These are phyloP conservation scores for Euryodendron excelsum DNA, from an alignment of 148 eudicot genomes.

Conservation along the genomic window DNA sequence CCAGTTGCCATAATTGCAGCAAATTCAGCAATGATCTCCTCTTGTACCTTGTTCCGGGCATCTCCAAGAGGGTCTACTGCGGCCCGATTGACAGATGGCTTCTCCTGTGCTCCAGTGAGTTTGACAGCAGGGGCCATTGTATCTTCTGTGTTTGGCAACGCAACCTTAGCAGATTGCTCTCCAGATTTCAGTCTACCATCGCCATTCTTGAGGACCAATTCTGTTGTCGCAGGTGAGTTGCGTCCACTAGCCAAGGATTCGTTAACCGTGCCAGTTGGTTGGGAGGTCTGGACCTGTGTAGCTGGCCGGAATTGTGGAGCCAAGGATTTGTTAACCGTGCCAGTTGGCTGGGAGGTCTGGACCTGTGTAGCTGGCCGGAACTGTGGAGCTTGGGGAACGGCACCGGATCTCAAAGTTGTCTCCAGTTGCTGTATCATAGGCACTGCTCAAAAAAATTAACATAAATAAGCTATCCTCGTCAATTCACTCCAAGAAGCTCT, in stretches of 20 bases:
- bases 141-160: slow-evolving; percentile 15
- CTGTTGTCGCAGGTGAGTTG: slow-evolving; percentile 10
- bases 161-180: slow-evolving; percentile 24
- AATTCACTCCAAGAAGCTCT: background rate
- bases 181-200: slow-evolving; percentile 12
- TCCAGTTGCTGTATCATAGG: slow-evolving; percentile 94
- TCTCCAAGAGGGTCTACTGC: slow-evolving; percentile 62
- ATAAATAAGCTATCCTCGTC: background rate
- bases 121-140: slow-evolving; percentile 25
- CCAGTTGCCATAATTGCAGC: slow-evolving; percentile 88
- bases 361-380: slow-evolving; percentile 47
- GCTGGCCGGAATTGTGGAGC: slow-evolving; percentile 73
- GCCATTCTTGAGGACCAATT: slow-evolving; percentile 4
- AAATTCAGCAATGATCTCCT: slow-evolving; percentile 74
- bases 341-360: slow-evolving; percentile 19
- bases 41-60: slow-evolving; percentile 81
- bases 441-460: slow-evolving; percentile 40
- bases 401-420: slow-evolving; percentile 76
- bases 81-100: slow-evolving; percentile 20
- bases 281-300: slow-evolving; percentile 21
- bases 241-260: slow-evolving; percentile 15
- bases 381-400: slow-evolving; percentile 88
- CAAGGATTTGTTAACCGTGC: slow-evolving; percentile 9
- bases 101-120: slow-evolving; percentile 21
- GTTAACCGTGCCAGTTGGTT: slow-evolving; percentile 4